A percentile compares a stretch with the other conserved stretches of the same genome.
Conservation (phyloP, 768 basidiomycete species). For the Hypholoma fasciculare region DNA sequence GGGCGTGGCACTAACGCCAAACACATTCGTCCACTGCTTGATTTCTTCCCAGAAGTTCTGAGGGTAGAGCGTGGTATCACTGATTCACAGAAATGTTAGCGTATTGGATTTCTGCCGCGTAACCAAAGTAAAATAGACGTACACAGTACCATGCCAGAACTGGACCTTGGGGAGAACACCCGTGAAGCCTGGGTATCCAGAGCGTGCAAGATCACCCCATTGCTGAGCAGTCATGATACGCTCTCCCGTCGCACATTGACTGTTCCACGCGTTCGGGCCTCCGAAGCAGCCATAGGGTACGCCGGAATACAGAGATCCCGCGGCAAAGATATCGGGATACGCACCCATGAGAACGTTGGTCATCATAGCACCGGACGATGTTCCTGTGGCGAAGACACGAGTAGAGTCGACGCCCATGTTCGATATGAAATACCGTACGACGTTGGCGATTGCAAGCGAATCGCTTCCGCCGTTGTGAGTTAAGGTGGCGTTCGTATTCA, state of each 20-base stretch:
- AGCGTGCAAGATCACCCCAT: slow-evolving; percentile 49
- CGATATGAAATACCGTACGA: slow-evolving; percentile 45
- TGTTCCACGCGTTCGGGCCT: slow-evolving; percentile 44
- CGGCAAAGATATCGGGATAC: slow-evolving; percentile 56
- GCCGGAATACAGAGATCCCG: slow-evolving; percentile 50
- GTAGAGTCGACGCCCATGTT: slow-evolving; percentile 45
- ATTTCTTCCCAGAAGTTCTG: slow-evolving; percentile 54
- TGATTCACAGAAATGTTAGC: slow-evolving; percentile 11
- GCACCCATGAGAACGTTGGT: slow-evolving; percentile 53
- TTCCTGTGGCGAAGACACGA: slow-evolving; percentile 53
- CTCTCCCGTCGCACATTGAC: slow-evolving; percentile 44
- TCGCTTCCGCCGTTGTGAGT: slow-evolving; percentile 57
- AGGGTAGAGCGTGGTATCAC: slow-evolving; percentile 50
- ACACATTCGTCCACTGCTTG: slow-evolving; percentile 59
- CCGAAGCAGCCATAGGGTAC: slow-evolving; percentile 57
- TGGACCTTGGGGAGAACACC: slow-evolving; percentile 53
- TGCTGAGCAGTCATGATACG: slow-evolving; percentile 42
- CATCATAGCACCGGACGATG: slow-evolving; percentile 61
- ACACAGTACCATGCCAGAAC: slow-evolving; percentile 56
- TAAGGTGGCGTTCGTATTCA: slow-evolving; percentile 45
- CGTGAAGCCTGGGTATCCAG: slow-evolving; percentile 54
- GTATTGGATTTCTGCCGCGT: neutral
- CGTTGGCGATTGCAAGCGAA: slow-evolving; percentile 48
- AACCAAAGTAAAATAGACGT: neutral
- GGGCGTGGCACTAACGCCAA: slow-evolving; percentile 43